These are phyloP conservation scores for Volutella citrinella DNA, from an alignment of 2,329 filamentous ascomycete species.

Conservation along the genomic window DNA sequence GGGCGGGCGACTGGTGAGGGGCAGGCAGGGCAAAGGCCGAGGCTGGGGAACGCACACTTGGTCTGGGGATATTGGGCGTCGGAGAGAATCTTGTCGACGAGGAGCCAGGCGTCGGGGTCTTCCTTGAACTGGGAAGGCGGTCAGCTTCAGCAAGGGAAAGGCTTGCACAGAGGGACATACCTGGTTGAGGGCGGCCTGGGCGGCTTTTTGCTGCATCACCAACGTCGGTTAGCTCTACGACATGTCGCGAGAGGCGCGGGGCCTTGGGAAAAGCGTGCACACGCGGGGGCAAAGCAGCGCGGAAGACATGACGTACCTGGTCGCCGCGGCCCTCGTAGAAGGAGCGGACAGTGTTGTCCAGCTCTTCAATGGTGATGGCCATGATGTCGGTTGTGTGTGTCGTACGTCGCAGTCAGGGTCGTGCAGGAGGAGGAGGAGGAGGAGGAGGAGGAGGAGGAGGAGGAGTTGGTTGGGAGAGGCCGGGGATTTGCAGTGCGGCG, in stretches of 20 bases:
- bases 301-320: conserved; percentile 56
- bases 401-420: too few relatives aligned
- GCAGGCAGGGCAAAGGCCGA: conserved; percentile 13
- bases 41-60: conserved; percentile 67
- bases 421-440: background rate
- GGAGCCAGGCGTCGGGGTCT: conserved; percentile 95
- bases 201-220: conserved; percentile 83
- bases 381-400: too few relatives aligned
- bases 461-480: background rate
- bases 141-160: too few relatives aligned
- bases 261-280: conserved; percentile 16
- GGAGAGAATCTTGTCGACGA: conserved; percentile 95
- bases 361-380: conserved; percentile 80
- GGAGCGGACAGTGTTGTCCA: conserved; percentile 92
- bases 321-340: conserved; percentile 98
- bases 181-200: conserved; percentile 89
- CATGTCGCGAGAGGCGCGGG: conserved; percentile 18
- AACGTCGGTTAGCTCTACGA: conserved; percentile 18
- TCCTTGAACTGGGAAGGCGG: conserved; percentile 78
- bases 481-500: background rate
- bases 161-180: too few relatives aligned
- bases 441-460: background rate
- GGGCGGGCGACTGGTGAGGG: conserved; percentile 3
- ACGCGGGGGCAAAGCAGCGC: background rate
- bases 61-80: conserved; percentile 92